Percentiles rank a stretch among this genome's conserved stretches.
These are phyloP conservation scores for Ophiostoma angusticollis DNA, from an alignment of 2,329 filamentous ascomycete species.

Conservation along the genomic window DNA sequence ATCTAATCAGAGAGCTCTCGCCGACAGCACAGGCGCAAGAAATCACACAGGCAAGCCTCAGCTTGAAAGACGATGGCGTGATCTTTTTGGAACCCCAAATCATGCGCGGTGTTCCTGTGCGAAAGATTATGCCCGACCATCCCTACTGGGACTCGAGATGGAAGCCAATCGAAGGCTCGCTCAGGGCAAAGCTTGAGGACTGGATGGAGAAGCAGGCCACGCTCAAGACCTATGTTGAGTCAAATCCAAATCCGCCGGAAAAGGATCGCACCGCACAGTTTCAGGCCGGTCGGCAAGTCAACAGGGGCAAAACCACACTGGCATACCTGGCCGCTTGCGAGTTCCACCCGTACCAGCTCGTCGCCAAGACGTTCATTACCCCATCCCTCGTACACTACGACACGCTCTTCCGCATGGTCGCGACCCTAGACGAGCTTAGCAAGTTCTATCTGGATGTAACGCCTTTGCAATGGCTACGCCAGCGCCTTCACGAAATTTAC, in stretches of 20 bases:
- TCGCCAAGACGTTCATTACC: constrained; percentile 38
- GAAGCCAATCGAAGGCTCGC: constrained; percentile 30
- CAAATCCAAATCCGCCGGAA: constrained; percentile 14
- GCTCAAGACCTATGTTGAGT: constrained; percentile 23
- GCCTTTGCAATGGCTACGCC: constrained; percentile 44
- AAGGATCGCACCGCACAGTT: constrained; percentile 34
- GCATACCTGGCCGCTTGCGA: constrained; percentile 37
- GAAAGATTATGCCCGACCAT: constrained; percentile 35
- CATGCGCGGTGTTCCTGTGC: constrained; percentile 39
- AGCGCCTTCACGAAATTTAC: constrained; percentile 40
- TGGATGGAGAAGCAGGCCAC: constrained; percentile 38
- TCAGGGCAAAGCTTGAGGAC: constrained; percentile 30
- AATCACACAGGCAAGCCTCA: constrained; percentile 33
- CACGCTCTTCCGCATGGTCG: constrained; percentile 41
- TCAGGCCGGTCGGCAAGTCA: constrained; percentile 42
- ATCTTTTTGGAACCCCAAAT: constrained; percentile 38
- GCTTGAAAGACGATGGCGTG: constrained; percentile 34
- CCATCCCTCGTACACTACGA: constrained; percentile 37
- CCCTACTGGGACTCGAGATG: constrained; percentile 45
- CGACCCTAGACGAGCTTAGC: constrained; percentile 39
- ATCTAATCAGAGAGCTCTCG: neutral
- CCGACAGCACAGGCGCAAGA: constrained; percentile 17
- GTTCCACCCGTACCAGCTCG: constrained; percentile 44
- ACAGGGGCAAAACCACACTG: constrained; percentile 39
- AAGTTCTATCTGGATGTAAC: constrained; percentile 40